Evolutionary conservation across 805 yeast species (phyloP).

Genomic region (Candida ipomoeae): DNA sequence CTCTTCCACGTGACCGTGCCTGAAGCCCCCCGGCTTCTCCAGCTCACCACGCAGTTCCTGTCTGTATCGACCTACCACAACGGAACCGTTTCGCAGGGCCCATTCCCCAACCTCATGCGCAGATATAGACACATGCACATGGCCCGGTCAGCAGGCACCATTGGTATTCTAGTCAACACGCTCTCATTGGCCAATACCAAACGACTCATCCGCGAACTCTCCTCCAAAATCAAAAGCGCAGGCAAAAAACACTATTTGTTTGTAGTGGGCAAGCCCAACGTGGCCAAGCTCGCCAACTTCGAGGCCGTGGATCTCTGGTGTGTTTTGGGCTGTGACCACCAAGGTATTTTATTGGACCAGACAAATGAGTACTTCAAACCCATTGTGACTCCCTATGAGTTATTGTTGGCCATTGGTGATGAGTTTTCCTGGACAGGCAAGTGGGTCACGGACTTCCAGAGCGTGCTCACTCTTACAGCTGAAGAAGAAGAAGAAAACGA

Average conservation of each 20-base stretch:
- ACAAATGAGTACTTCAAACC: slow-evolving; percentile 82
- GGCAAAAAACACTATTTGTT: slow-evolving; percentile 91
- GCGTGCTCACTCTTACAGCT: slow-evolving; percentile 42
- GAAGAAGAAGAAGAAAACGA: slow-evolving; percentile 26
- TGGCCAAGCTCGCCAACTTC: slow-evolving; percentile 93
- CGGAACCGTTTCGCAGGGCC: slow-evolving; percentile 47
- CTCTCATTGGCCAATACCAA: slow-evolving; percentile 75
- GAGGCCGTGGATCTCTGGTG: slow-evolving; percentile 96
- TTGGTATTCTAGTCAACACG: slow-evolving; percentile 89
- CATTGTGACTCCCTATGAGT: slow-evolving; percentile 89
- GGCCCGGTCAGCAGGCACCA: slow-evolving; percentile 87
- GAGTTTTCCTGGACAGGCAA: slow-evolving; percentile 88
- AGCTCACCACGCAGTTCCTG: slow-evolving; percentile 66
- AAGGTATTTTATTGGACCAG: slow-evolving; percentile 83
- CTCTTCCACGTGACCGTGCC: slow-evolving; percentile 73
- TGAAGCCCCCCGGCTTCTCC: slow-evolving; percentile 72
- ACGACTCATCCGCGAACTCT: slow-evolving; percentile 57
- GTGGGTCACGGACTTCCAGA: slow-evolving; percentile 80
- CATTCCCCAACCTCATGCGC: slow-evolving; percentile 74
- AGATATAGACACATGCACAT: slow-evolving; percentile 82
- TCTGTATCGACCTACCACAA: slow-evolving; percentile 47
- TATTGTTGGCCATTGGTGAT: slow-evolving; percentile 70
- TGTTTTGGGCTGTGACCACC: slow-evolving; percentile 88
- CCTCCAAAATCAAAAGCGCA: slow-evolving; percentile 58
- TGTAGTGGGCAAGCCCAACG: slow-evolving; percentile 97